Conservation (phyloP, 208 protist species). For the Phytomonas sp. region DNA sequence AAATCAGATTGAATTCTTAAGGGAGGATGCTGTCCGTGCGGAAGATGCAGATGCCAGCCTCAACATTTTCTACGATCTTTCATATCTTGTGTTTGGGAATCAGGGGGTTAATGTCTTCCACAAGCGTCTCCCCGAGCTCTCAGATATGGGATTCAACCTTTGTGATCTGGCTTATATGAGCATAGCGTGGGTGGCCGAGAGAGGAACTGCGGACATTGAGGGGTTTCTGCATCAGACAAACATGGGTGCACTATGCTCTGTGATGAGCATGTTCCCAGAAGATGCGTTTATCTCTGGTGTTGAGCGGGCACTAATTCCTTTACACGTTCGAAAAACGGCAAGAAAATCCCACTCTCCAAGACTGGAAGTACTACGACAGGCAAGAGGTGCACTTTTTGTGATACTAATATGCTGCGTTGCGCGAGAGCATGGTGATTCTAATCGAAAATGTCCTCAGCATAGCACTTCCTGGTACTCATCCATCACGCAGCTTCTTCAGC, state of each 20-base stretch:
- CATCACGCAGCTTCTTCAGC: not conserved
- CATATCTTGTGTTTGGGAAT: slow-evolving; percentile 29
- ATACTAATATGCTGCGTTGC: not conserved
- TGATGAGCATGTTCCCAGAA: slow-evolving; percentile 35
- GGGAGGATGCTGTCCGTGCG: slow-evolving; percentile 16
- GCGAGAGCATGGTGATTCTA: not conserved
- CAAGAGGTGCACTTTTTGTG: not conserved
- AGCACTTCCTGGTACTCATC: not conserved
- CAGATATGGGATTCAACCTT: slow-evolving; percentile 22
- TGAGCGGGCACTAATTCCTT: slow-evolving; percentile 20
- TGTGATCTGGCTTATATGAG: slow-evolving; percentile 24
- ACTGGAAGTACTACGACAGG: not conserved
- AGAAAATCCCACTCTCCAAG: not conserved
- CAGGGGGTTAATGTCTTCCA: slow-evolving; percentile 22
- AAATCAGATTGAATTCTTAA: slow-evolving; percentile 27
- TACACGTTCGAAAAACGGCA: not conserved
- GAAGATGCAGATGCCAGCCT: slow-evolving; percentile 20
- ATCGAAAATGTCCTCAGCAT: not conserved
- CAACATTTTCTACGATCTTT: slow-evolving; percentile 23
- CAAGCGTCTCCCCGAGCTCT: slow-evolving; percentile 20
- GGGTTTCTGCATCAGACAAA: slow-evolving; percentile 20
- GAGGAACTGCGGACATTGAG: slow-evolving; percentile 10
- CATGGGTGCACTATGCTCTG: slow-evolving; percentile 21
- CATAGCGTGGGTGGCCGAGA: slow-evolving; percentile 26
- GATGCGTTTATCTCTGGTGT: slow-evolving; percentile 34